Percentiles rank a stretch among this genome's conserved stretches.
These are phyloP conservation scores for Quercus variabilis DNA, from an alignment of 306 rosid genomes.

Conservation along the genomic window DNA sequence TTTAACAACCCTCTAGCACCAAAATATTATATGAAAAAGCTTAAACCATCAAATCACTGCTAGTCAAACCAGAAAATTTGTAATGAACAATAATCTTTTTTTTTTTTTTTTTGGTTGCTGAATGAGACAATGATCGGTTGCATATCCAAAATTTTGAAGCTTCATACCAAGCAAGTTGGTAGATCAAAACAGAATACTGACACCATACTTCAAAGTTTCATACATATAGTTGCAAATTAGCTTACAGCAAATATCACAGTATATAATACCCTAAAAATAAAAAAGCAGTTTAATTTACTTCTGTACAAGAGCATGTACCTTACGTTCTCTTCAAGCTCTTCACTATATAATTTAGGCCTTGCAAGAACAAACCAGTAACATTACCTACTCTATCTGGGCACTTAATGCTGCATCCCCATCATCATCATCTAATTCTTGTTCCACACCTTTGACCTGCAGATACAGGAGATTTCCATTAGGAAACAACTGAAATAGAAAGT, in stretches of 20 bases:
- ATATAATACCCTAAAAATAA: neutral
- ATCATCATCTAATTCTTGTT: slow-evolving; percentile 76
- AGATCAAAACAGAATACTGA: neutral
- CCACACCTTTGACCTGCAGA: slow-evolving; percentile 86
- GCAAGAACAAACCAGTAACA: neutral
- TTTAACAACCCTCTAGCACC: too few relatives aligned
- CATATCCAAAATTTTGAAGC: neutral
- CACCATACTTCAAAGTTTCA: neutral
- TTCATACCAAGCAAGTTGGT: neutral
- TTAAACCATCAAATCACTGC: neutral
- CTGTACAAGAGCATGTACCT: slow-evolving; percentile 24
- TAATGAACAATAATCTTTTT: neutral
- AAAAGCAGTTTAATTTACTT: slow-evolving; percentile 14
- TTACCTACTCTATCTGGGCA: slow-evolving; percentile 50
- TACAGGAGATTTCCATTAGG: slow-evolving; percentile 3
- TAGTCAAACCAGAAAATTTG: neutral
- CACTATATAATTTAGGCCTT: neutral
- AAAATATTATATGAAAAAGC: neutral
- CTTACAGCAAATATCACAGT: neutral
- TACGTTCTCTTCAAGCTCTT: slow-evolving; percentile 1
- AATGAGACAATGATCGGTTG: neutral
- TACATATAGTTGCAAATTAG: neutral
- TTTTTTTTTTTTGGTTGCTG: neutral
- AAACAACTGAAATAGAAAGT: neutral
- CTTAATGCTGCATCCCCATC: slow-evolving; percentile 54